Evolutionary conservation across 768 basidiomycete species (phyloP).

Genomic region (Dioszegia aurantiaca): DNA sequence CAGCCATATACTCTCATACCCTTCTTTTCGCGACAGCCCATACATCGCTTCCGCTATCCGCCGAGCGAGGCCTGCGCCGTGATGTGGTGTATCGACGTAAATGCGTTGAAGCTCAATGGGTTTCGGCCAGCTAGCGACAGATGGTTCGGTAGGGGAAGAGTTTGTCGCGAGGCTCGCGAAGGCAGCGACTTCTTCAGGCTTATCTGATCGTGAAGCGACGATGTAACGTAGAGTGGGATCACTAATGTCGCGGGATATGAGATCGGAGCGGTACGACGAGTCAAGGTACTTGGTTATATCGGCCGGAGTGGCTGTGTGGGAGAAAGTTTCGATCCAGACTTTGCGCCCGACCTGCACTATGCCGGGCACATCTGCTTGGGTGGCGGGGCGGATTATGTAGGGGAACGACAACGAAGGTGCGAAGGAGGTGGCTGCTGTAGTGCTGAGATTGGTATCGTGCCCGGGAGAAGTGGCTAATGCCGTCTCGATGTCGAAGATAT

Average conservation of each 20-base stretch:
- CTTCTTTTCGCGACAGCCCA: constrained; percentile 1
- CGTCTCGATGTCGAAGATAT: too few species aligned
- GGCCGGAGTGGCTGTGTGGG: background rate
- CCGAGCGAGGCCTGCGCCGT: constrained; percentile 17
- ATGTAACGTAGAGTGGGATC: constrained; percentile 2
- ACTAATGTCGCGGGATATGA: constrained; percentile 2
- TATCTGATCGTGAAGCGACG: background rate
- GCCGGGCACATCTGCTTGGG: constrained; percentile 3
- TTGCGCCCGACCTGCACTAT: constrained; percentile 12
- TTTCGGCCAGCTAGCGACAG: constrained; percentile 7
- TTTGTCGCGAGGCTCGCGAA: constrained; percentile 7
- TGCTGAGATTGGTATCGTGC: too few species aligned
- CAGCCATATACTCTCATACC: constrained; percentile 18
- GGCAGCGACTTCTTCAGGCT: background rate
- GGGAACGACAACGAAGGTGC: too few species aligned
- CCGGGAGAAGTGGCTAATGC: too few species aligned
- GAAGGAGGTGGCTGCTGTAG: too few species aligned
- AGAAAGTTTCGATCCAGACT: constrained; percentile 16
- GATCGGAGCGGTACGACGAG: background rate
- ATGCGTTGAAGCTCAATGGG: constrained; percentile 19
- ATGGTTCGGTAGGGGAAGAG: constrained; percentile 8
- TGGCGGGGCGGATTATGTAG: background rate
- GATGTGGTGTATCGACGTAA: constrained; percentile 17
- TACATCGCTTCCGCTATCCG: constrained; percentile 5
- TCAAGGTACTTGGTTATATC: constrained; percentile 15